These are phyloP conservation scores for Fusarium staphyleae DNA, from an alignment of 2,329 filamentous ascomycete genomes.

Conservation along the genomic window DNA sequence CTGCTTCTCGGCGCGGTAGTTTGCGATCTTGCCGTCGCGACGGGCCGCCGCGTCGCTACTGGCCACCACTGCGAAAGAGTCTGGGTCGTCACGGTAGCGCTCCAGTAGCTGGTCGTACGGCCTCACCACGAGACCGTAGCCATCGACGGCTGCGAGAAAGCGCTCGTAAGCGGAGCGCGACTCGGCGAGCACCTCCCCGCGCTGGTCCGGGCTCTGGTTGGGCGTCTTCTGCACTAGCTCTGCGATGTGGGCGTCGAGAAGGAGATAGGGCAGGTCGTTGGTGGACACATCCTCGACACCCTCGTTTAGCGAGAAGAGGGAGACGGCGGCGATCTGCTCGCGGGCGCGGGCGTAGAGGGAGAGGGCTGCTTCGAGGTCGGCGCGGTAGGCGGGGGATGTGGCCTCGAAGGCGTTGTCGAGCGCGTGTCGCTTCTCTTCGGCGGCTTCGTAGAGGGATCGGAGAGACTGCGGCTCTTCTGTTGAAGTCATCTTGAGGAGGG, in stretches of 20 bases:
- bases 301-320: conserved; percentile 92
- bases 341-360: conserved; percentile 76
- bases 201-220: conserved; percentile 58
- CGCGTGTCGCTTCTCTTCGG: conserved; percentile 59
- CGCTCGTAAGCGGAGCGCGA: conserved; percentile 77
- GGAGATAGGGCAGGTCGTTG: conserved; percentile 83
- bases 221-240: conserved; percentile 77
- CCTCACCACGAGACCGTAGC: conserved; percentile 74
- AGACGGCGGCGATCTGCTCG: conserved; percentile 71
- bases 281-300: conserved; percentile 85
- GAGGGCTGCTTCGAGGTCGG: conserved; percentile 72
- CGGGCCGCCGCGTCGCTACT: conserved; percentile 68
- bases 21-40: conserved; percentile 83
- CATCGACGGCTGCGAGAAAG: conserved; percentile 79
- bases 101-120: conserved; percentile 74
- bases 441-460: conserved; percentile 57
- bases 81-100: conserved; percentile 74
- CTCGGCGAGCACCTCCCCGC: conserved; percentile 66
- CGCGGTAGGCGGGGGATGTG: conserved; percentile 70
- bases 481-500: conserved; percentile 40
- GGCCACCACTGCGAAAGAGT: conserved; percentile 75
- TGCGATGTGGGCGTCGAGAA: conserved; percentile 78
- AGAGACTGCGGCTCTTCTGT: conserved; percentile 58
- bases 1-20: conserved; percentile 85
- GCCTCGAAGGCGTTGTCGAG: conserved; percentile 71